Base-by-base conservation (phyloP, 2,329 filamentous ascomycete genomes). In the Verticillium nubilum region DNA sequence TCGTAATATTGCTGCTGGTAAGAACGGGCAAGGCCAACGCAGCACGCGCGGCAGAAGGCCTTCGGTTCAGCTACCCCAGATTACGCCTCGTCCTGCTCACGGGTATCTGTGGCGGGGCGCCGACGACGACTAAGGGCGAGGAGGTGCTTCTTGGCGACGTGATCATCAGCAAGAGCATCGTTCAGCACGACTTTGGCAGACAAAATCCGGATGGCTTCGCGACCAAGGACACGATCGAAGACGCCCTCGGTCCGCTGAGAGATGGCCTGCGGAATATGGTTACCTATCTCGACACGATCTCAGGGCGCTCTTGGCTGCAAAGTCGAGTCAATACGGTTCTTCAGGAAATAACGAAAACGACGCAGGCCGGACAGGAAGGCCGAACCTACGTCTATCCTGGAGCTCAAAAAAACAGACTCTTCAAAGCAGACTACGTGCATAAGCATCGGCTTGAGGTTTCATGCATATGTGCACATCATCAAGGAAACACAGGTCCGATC, bases 61-160 rank as follows among this genome's bases (percentile, higher is more conserved):
- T 78, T 13, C 67, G 68, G 0, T 64, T 61, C 1, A 78, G 73
- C 52, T 79, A 72, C 42, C 56, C 60, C 0, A 59, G 60, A 2
- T 59, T 80, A 4, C 68, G 65, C 25, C 62, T 78, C 0, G 71
- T 62, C 0, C 28, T 80, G 0, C 52, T 79, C 0, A 71, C 74
- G 3, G 77, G 77, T 0, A 68, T 79, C 2, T 79, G 76, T 52
- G 78, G 75, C 0, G 76, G 72, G 10, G 66, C 73, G 5, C 74
- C 75, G 1, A 42, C 17, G n/a, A 27, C 33, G 0, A 54, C 29
- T 0, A 3, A 26, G 0, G 31, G 10, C 10, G 1, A 35, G 0
- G 2, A 42, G 0, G 57, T 67, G 0, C 28, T 72, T 0, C 61
- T 76, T 0, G 73, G 74, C 1, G 71, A 76, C 52, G 72, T 76